Evolutionary conservation across 2,329 filamentous ascomycete genomes (phyloP), one percentile per base, ranked within the genome.

Genomic region (Parastagonospora avenae): DNA sequence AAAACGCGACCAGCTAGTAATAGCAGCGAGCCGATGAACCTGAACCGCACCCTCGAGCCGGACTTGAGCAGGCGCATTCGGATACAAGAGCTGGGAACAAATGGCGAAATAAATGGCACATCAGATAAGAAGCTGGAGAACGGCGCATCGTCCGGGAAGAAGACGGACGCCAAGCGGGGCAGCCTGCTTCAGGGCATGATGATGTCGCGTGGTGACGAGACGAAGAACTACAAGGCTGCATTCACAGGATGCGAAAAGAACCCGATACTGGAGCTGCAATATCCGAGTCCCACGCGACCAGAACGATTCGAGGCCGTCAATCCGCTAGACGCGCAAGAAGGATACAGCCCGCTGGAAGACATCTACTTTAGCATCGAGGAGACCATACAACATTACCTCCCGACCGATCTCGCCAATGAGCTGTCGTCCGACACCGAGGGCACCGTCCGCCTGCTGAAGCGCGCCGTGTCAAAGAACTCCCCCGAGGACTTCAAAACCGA

Each of bases 341-440:
- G 60, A 42, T 72, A 67, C 62, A 66, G 85, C 67, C 90, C 90
- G 41, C 88, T 88, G 57, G 90, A 95, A 59, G 88, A 82, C 64
- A 82, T 86, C 57, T 84, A 87, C 73, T 86, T 84, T 72, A 82
- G 80, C 32, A 80, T 91, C 42, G 82, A 88, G 61, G 79, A 79
- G 54, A 82, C 89, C 35, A 76, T 87, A 38, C 77, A 82, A 54
- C 87, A 88, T 64, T 97, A 96, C 73, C 83, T 96, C 30, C 89
- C 88, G 15, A 81, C 86, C 16, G 82, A 86, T 42, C 81, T 92
- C 60, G 82, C 85, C 37, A 79, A 83, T 55, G 79, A 83, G 28
- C 88, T 96, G 66, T 84, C 85, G 53, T 84, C 92, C 68, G 86
- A 89, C 49, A 83, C 85, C 47, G 85, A 80, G 16, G 92, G 92